Evolutionary conservation across 78 protist genomes (phyloP).

Genomic region (Dictyostelium intermedium): DNA sequence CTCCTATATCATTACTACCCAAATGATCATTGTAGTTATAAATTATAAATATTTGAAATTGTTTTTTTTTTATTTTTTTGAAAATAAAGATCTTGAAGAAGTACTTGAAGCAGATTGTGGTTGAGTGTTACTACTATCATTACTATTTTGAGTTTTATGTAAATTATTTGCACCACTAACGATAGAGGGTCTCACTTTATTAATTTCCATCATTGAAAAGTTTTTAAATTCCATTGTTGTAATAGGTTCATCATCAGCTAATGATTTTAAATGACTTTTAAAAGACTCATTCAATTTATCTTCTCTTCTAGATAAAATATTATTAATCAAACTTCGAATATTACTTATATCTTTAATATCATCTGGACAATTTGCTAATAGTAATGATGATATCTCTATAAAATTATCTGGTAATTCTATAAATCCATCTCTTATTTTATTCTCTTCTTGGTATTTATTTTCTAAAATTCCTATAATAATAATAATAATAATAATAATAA

Average conservation of each 20-base stretch:
- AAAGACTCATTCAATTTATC: constrained; percentile 13
- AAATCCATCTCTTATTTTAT: not conserved
- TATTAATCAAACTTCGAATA: not conserved
- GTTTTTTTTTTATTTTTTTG: not conserved
- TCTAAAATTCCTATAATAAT: not conserved
- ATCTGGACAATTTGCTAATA: constrained; percentile 31
- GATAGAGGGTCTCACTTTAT: constrained; percentile 2
- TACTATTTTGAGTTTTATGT: not conserved
- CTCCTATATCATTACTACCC: not conserved
- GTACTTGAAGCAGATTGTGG: not conserved
- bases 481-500: too few relatives aligned
- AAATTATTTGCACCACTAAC: constrained; percentile 25
- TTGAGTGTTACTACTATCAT: not conserved
- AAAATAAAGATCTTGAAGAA: not conserved
- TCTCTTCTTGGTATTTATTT: constrained; percentile 9
- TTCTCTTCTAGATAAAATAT: constrained; percentile 41
- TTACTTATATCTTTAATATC: constrained; percentile 17
- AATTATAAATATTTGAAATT: too few relatives aligned
- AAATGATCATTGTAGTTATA: too few relatives aligned
- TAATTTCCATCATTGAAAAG: constrained; percentile 60
- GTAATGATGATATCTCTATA: constrained; percentile 39
- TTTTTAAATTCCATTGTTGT: not conserved
- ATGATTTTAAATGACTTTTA: not conserved
- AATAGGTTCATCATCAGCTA: not conserved
- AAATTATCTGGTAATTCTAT: constrained; percentile 19